phyloP scores from a whole-genome alignment of 352 stramenopile genomes.

The Globisporangium cylindrosporum region DNA sequence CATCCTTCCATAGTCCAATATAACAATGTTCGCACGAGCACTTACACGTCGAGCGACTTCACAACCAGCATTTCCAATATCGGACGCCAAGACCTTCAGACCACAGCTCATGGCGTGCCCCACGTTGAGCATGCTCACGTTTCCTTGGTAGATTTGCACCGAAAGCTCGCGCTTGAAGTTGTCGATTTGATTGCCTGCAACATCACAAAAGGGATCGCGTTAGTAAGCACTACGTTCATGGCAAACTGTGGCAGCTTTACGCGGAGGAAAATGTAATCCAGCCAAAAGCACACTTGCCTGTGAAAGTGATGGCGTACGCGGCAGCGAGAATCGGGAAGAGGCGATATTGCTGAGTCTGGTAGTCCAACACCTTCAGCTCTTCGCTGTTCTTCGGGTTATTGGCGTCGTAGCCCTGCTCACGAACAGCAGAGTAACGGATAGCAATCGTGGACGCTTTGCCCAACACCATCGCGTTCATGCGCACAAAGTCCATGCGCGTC shows the following conservation, averaged over 20 bases:
- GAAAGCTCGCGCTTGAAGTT: not conserved
- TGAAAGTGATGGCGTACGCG: constrained; percentile 65
- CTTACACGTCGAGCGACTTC: not conserved
- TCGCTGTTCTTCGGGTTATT: constrained; percentile 35
- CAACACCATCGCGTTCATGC: not conserved
- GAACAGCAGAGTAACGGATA: constrained; percentile 93
- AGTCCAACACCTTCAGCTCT: constrained; percentile 93
- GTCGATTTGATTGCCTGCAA: not conserved
- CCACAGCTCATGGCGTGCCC: not conserved
- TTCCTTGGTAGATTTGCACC: not conserved
- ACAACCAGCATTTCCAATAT: not conserved
- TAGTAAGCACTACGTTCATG: not conserved
- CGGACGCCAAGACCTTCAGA: not conserved
- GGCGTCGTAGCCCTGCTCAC: constrained; percentile 81
- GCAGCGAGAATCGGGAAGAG: constrained; percentile 90
- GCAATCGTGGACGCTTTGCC: constrained; percentile 89
- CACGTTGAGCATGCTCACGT: not conserved
- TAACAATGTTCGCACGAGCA: not conserved
- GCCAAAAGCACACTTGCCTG: not conserved
- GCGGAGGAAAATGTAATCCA: too few species aligned
- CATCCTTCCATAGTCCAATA: not conserved
- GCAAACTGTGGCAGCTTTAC: too few species aligned
- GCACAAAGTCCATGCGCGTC: not conserved
- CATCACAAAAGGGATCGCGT: not conserved
- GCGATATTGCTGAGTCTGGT: constrained; percentile 94